Conservation (phyloP, 192 early-diverging fungal genomes). For the Helicostylum pulchrum region DNA sequence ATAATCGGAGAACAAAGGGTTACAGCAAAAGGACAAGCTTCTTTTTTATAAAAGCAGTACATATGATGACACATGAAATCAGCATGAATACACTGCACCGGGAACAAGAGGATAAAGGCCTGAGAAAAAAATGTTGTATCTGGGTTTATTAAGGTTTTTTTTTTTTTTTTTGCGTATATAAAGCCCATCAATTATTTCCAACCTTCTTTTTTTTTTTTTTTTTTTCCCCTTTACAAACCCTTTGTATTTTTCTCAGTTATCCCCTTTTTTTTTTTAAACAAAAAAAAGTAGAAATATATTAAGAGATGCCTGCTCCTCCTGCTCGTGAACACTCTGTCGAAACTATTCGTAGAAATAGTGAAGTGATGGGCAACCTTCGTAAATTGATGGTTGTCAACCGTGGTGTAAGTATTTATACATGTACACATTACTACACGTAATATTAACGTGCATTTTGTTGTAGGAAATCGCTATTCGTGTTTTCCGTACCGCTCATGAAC, state of each 20-base stretch:
- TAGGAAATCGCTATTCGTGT: constrained; percentile 94
- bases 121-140: background rate
- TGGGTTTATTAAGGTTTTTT: background rate
- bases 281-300: background rate
- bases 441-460: background rate
- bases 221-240: constrained; percentile 5
- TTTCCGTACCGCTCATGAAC: constrained; percentile 89
- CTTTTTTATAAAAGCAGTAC: background rate
- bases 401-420: constrained; percentile 41
- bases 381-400: constrained; percentile 57
- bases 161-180: background rate
- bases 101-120: background rate
- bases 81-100: constrained; percentile 8
- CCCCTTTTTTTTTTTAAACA: background rate
- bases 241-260: constrained; percentile 23
- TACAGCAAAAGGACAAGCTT: too few relatives aligned
- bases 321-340: constrained; percentile 51
- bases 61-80: constrained; percentile 19
- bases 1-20: background rate
- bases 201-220: constrained; percentile 9
- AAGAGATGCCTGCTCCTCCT: constrained; percentile 16
- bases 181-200: background rate
- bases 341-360: constrained; percentile 53
- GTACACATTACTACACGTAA: background rate
- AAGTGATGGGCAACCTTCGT: constrained; percentile 52